A percentile compares a stretch with the other conserved stretches of the same genome.
Conservation (phyloP, 805 yeast genomes). For the Scheffersomyces amazonensis region DNA sequence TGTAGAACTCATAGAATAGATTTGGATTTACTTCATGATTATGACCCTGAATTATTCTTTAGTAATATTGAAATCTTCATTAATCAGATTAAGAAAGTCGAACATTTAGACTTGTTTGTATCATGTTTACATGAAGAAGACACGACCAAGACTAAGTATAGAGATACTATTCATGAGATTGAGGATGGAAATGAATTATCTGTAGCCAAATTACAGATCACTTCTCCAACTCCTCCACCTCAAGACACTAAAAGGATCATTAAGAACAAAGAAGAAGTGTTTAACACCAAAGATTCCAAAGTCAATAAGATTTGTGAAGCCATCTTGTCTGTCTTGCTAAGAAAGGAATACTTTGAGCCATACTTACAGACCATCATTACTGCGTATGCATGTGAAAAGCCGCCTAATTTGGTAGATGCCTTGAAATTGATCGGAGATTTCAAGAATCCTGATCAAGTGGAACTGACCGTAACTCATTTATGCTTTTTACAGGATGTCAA, state of each 20-base stretch:
- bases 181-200: slow-evolving; percentile 6
- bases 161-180: slow-evolving; percentile 53
- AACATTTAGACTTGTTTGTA: slow-evolving; percentile 80
- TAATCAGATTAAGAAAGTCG: slow-evolving; percentile 65
- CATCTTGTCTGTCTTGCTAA: slow-evolving; percentile 53
- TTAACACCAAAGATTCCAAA: slow-evolving; percentile 45
- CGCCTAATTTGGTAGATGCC: slow-evolving; percentile 81
- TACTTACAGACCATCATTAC: slow-evolving; percentile 81
- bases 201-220: slow-evolving; percentile 12
- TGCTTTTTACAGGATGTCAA: slow-evolving; percentile 92
- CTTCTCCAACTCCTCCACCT: slow-evolving; percentile 11
- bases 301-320: slow-evolving; percentile 77
- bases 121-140: slow-evolving; percentile 85
- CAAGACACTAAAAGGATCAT: slow-evolving; percentile 29
- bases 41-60: slow-evolving; percentile 68
- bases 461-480: slow-evolving; percentile 71
- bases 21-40: slow-evolving; percentile 85
- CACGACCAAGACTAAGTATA: slow-evolving; percentile 77
- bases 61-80: slow-evolving; percentile 65
- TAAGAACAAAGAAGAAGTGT: slow-evolving; percentile 36
- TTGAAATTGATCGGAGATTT: slow-evolving; percentile 57
- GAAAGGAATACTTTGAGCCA: slow-evolving; percentile 48
- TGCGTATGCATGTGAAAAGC: slow-evolving; percentile 87
- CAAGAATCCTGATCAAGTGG: slow-evolving; percentile 42
- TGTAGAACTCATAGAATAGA: slow-evolving; percentile 93